Base-by-base conservation (phyloP, 1,284 basidiomycete genomes). In the Ustilago loliicola region DNA sequence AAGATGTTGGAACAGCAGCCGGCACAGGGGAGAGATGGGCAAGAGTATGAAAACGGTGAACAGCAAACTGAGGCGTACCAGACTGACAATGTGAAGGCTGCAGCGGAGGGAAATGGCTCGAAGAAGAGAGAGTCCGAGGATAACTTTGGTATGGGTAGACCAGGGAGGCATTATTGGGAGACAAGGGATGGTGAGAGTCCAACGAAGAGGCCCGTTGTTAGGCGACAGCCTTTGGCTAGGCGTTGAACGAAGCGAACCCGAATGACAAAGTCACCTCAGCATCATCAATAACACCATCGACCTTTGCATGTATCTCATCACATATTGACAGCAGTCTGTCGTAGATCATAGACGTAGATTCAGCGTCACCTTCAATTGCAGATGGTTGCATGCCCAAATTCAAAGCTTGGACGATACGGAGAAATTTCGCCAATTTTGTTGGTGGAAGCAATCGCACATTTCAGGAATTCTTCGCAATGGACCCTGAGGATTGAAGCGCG, bases 1-100 rank as follows among this genome's bases (percentile, higher is more conserved):
- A 77, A 75, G 53, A 71, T 82, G 51, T 71, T 82, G 25, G 78
- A 66, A 19, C 61, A 66, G 13, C 63, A 62, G 48, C 53, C 65
- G 7, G 54, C 30, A 1, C 50, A 62, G 2, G 30, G 13, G 34
- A 54, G 25, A 6, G 58, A 57, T 6, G 47, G 36, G 2, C 45
- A 19, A 3, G 30, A 30, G 25, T 23, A 15, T 7, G 45, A 42
- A 19, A n/a, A 29, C 7, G 42, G 21, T 8, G 40, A 23, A 4
- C 53, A 66, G 40, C 58, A 53, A n/a, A 56, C 34, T 1, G 64
- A 52, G 27, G 58, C 51, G 0, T 21, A 21, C 11, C 34, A 48
- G 38, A 38, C 64, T 47, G 61, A 64, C 8, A 51, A 17, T 25
- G 7, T 32, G 3, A 47, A 30, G 9, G 50, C 1, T 17, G 65